Conservation (phyloP, 352 stramenopile species). For the Thraustochytrium sp. region DNA sequence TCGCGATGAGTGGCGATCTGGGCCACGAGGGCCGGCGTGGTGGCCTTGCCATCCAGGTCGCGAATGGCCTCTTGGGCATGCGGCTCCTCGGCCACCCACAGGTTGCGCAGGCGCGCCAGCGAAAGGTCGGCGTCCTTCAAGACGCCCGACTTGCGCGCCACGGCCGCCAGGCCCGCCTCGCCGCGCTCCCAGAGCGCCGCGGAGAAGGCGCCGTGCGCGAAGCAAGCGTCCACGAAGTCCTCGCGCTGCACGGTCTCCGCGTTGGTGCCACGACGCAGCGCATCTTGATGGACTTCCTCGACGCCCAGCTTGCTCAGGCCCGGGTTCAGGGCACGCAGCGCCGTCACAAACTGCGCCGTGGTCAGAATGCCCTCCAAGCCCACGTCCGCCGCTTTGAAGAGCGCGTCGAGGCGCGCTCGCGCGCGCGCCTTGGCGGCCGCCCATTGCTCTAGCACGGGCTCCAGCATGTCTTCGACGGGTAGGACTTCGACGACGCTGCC, state of each 20-base stretch:
- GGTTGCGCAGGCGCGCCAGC: not conserved
- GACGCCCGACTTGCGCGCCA: not conserved
- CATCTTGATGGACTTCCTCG: not conserved
- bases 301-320: constrained; percentile 2
- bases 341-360: not conserved
- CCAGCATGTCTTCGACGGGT: not conserved
- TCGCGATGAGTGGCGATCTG: not conserved
- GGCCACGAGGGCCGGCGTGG: not conserved
- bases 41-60: not conserved
- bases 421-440: not conserved
- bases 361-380: not conserved
- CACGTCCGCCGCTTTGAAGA: constrained; percentile 1
- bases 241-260: constrained; percentile 33
- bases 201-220: not conserved
- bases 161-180: not conserved
- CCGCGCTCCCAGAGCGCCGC: not conserved
- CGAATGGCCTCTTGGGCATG: not conserved
- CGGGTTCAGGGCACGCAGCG: not conserved
- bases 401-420: not conserved
- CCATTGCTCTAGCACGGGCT: not conserved
- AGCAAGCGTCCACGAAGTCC: constrained; percentile 2
- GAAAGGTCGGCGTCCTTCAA: not conserved
- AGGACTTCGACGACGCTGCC: not conserved
- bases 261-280: not conserved
- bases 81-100: not conserved